A percentile compares a stretch with the other conserved stretches of the same genome.
Conservation (phyloP, 2,329 filamentous ascomycete species). For the Pseudogymnoascus verrucosus region DNA sequence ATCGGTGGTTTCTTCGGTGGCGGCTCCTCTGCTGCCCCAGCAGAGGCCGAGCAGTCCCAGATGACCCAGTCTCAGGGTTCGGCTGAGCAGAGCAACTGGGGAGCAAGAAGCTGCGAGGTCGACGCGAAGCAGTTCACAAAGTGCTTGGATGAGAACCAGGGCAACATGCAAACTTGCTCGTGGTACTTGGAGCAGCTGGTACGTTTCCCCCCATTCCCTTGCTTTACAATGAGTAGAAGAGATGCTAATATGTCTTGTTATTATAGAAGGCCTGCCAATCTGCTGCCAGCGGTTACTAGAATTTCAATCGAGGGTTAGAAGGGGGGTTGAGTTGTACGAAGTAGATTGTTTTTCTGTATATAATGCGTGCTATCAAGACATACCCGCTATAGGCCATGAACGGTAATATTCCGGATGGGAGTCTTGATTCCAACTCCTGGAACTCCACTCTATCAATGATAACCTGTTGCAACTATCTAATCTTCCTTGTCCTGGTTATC, state of each 20-base stretch:
- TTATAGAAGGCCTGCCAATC: slow-evolving; percentile 70
- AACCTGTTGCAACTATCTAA: slow-evolving; percentile 8
- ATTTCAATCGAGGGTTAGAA: slow-evolving; percentile 9
- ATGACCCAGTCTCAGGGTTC: slow-evolving; percentile 44
- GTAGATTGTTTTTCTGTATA: slow-evolving; percentile 1
- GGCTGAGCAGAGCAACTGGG: slow-evolving; percentile 44
- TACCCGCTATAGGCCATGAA: slow-evolving; percentile 5
- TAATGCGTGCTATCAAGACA: slow-evolving; percentile 9
- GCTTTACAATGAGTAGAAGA: not conserved
- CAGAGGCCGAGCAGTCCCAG: slow-evolving; percentile 41
- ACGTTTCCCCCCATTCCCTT: slow-evolving; percentile 20
- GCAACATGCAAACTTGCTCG: slow-evolving; percentile 90
- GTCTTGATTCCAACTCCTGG: slow-evolving; percentile 7
- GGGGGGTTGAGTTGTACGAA: not conserved
- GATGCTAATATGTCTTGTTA: slow-evolving; percentile 23
- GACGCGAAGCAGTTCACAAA: slow-evolving; percentile 82
- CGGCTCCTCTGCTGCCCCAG: slow-evolving; percentile 51
- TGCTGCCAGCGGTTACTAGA: slow-evolving; percentile 64
- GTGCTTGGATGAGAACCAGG: slow-evolving; percentile 93
- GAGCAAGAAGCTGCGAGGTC: slow-evolving; percentile 62
- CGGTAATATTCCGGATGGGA: slow-evolving; percentile 6
- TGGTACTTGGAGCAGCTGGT: slow-evolving; percentile 96
- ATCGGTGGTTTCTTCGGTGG: slow-evolving; percentile 83
- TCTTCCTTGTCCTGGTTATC: slow-evolving; percentile 13
- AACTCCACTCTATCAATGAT: slow-evolving; percentile 7